Conservation (phyloP, 2,329 filamentous ascomycete genomes). For the Aspergillus sergii region DNA sequence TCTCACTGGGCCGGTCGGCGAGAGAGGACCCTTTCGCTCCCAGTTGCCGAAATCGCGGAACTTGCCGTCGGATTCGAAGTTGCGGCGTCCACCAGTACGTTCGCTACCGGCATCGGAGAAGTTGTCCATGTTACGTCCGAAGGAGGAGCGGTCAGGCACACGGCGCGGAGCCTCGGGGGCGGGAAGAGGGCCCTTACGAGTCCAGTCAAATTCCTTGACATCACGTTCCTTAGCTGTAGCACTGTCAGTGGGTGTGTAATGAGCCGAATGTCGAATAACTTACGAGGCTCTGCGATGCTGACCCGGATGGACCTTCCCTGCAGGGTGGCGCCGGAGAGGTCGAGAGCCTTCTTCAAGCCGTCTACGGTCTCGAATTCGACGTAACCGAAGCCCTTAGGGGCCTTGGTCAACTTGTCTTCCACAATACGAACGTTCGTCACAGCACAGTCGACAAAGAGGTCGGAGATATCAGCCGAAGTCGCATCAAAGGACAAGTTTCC, state of each 20-base stretch:
- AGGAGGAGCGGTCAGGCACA: constrained; percentile 57
- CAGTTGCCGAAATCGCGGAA: constrained; percentile 82
- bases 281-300: constrained; percentile 97
- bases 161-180: constrained; percentile 64
- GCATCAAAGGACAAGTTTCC: constrained; percentile 97
- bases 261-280: constrained; percentile 10
- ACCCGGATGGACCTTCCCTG: constrained; percentile 88
- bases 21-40: constrained; percentile 91
- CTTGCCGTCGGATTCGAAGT: constrained; percentile 72
- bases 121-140: constrained; percentile 58
- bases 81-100: constrained; percentile 67
- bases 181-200: constrained; percentile 84
- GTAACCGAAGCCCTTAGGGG: constrained; percentile 97
- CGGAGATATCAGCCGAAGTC: constrained; percentile 76
- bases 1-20: constrained; percentile 62
- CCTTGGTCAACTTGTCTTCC: constrained; percentile 89
- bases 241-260: constrained; percentile 36
- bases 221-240: constrained; percentile 80
- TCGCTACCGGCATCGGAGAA: constrained; percentile 62
- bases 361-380: constrained; percentile 89
- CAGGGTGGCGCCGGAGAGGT: constrained; percentile 78
- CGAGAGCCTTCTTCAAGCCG: constrained; percentile 86
- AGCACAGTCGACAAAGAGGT: constrained; percentile 83
- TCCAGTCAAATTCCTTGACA: constrained; percentile 86
- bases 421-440: constrained; percentile 93